A percentile compares a stretch with the other conserved stretches of the same genome.
Evolutionary conservation across 106 monocot species (phyloP).

Genomic region (Ottelia alismoides): DNA sequence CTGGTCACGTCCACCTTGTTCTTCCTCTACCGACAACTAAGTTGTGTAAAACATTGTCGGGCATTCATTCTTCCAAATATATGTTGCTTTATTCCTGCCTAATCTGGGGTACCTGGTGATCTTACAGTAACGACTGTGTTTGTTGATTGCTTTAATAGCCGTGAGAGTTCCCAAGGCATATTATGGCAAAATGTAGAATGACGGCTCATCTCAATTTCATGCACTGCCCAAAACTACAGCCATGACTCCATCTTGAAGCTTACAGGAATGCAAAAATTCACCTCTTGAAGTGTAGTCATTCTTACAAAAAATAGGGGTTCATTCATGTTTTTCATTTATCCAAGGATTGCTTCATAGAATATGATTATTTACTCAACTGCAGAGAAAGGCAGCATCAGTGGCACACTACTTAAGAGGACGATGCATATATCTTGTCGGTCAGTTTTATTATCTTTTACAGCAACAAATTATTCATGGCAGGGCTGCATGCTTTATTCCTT

Average conservation of each 20-base stretch:
- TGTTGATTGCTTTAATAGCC: neutral
- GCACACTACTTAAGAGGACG: conserved; percentile 21
- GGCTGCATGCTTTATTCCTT: too few relatives aligned
- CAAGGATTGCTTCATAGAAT: too few relatives aligned
- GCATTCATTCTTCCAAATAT: neutral
- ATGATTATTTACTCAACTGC: too few relatives aligned
- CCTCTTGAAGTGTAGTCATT: neutral
- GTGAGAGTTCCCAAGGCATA: neutral
- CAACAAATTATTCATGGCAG: too few relatives aligned
- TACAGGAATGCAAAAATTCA: neutral
- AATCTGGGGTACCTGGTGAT: neutral
- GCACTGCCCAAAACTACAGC: neutral
- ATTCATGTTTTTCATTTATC: too few relatives aligned
- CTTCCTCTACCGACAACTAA: neutral
- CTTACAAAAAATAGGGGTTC: too few relatives aligned
- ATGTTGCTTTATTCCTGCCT: neutral
- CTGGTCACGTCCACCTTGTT: neutral
- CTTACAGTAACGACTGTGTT: neutral
- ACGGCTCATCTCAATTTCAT: neutral
- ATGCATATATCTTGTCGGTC: conserved; percentile 46
- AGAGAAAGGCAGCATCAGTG: conserved; percentile 32
- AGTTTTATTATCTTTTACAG: conserved; percentile 7
- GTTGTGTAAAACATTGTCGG: neutral
- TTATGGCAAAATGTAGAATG: neutral
- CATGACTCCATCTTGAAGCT: neutral